phyloP scores from a whole-genome alignment of 2,329 filamentous ascomycete species.

The Talaromyces sp. region DNA sequence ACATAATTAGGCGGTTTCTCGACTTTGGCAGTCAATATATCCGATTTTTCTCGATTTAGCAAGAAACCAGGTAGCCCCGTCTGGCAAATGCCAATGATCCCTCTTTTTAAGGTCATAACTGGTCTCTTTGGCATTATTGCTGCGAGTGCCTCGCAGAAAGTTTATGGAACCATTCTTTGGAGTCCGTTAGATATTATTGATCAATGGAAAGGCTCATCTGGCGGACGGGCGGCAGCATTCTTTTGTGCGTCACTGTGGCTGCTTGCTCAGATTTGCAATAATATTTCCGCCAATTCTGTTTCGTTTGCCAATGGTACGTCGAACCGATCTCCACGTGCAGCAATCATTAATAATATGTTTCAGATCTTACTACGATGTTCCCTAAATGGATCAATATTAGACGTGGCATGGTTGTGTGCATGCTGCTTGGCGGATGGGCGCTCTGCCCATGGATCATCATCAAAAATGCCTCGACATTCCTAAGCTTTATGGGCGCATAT shows the following conservation, averaged over 20 bases:
- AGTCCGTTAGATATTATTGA: slow-evolving; percentile 4
- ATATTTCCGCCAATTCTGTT: slow-evolving; percentile 6
- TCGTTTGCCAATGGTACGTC: slow-evolving; percentile 8
- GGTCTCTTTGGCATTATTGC: slow-evolving; percentile 29
- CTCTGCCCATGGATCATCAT: slow-evolving; percentile 9
- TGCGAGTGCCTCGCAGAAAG: slow-evolving; percentile 5
- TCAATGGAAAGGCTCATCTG: slow-evolving; percentile 6
- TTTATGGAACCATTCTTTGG: slow-evolving; percentile 7
- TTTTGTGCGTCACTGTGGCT: slow-evolving; percentile 6
- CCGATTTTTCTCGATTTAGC: slow-evolving; percentile 32
- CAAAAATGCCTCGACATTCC: slow-evolving; percentile 3
- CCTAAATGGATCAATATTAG: slow-evolving; percentile 9
- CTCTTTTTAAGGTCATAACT: slow-evolving; percentile 40
- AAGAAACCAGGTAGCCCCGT: slow-evolving; percentile 22
- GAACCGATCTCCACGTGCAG: neutral
- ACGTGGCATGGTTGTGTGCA: slow-evolving; percentile 7
- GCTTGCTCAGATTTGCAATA: slow-evolving; percentile 8
- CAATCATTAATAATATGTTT: neutral
- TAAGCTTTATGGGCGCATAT: slow-evolving; percentile 8
- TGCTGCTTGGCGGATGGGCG: slow-evolving; percentile 6
- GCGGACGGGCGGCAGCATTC: slow-evolving; percentile 6
- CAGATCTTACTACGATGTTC: slow-evolving; percentile 8
- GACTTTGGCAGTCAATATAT: slow-evolving; percentile 31
- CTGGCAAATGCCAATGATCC: slow-evolving; percentile 38
- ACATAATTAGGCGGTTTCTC: slow-evolving; percentile 18